Conservation (phyloP, 208 protist species). For the Borovskyia barvae region DNA sequence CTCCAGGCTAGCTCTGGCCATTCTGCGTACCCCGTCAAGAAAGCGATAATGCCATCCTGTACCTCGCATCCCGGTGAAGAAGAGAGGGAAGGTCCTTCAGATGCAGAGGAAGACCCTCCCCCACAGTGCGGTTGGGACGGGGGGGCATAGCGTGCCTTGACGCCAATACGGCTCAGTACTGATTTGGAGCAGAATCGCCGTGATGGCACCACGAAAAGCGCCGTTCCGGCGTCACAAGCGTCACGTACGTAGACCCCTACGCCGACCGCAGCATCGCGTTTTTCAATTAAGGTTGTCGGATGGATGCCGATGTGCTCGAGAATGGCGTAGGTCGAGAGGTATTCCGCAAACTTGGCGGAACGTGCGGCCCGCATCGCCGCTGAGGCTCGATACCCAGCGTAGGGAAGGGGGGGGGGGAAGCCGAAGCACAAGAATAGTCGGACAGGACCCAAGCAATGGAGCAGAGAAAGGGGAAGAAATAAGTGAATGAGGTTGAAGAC, state of each 20-base stretch:
- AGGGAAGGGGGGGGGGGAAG: background rate
- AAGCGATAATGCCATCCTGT: slow-evolving; percentile 44
- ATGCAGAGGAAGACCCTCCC: background rate
- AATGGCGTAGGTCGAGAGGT: slow-evolving; percentile 84
- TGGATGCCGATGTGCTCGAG: slow-evolving; percentile 76
- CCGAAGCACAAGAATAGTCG: too few relatives aligned
- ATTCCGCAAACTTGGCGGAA: slow-evolving; percentile 81
- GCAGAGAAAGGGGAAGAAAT: too few relatives aligned
- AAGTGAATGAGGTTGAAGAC: too few relatives aligned
- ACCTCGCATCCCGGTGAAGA: background rate
- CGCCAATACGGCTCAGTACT: slow-evolving; percentile 51
- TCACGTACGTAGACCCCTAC: slow-evolving; percentile 83
- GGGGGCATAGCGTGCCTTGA: slow-evolving; percentile 8
- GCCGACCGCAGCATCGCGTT: slow-evolving; percentile 64
- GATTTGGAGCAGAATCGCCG: slow-evolving; percentile 49
- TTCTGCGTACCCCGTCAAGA: slow-evolving; percentile 42
- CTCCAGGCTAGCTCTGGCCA: slow-evolving; percentile 82
- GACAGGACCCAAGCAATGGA: too few relatives aligned
- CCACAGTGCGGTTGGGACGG: background rate
- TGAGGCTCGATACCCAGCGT: background rate
- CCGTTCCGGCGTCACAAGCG: slow-evolving; percentile 78
- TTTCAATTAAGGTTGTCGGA: slow-evolving; percentile 77
- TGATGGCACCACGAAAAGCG: slow-evolving; percentile 74
- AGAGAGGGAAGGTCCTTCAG: background rate
- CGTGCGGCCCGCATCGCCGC: slow-evolving; percentile 32